Evolutionary conservation across 129 eudicot genomes (phyloP), one percentile per base, ranked within the genome.

Genomic region (Silybum marianum): DNA sequence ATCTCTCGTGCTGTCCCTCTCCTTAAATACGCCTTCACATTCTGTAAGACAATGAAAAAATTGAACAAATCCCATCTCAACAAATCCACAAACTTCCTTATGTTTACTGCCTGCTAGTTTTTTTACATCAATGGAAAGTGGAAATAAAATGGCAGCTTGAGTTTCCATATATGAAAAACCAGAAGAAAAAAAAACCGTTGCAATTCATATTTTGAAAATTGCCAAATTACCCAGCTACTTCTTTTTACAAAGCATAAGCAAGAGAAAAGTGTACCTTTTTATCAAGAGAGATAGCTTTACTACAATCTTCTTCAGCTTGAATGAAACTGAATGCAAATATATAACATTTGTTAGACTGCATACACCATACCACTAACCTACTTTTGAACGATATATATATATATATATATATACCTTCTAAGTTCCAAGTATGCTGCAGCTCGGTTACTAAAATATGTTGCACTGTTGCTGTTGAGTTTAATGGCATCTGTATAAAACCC

Each of bases 1-100:
- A 90, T 89, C 83, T 95, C 96, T 16, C 98, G 83, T 12, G 98
- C 96, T 62, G 98, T 95, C 60, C 98, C 98, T 85, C 98, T 90
- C 75, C 98, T 87, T 60, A 95, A 74, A 66, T 89, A 90, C 14
- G 98, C 88, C 86, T 95, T 95, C 40, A 95, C 94, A 83, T 90
- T 94, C 98, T 94, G 96, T 18, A 84, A 70, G 72, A 63, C 21
- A 4, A 60, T 62, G 39, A 30, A 67, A 66, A 81, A 67, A 81
- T 28, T 40, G 16, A 25, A 67, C 21, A 73, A 80, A 60, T 39
- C 24, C 23, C 24, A 36, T 74, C 32, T 65, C 11, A 26, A 58
- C 28, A 60, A 28, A 23, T 40, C 54, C 7, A 21, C 72, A 62
- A 25, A n/a, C 30, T 72, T 72, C 42, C 51, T 32, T 32, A 10